phyloP scores from a whole-genome alignment of 2,329 filamentous ascomycete species.

The Neofusicoccum laricinum region DNA sequence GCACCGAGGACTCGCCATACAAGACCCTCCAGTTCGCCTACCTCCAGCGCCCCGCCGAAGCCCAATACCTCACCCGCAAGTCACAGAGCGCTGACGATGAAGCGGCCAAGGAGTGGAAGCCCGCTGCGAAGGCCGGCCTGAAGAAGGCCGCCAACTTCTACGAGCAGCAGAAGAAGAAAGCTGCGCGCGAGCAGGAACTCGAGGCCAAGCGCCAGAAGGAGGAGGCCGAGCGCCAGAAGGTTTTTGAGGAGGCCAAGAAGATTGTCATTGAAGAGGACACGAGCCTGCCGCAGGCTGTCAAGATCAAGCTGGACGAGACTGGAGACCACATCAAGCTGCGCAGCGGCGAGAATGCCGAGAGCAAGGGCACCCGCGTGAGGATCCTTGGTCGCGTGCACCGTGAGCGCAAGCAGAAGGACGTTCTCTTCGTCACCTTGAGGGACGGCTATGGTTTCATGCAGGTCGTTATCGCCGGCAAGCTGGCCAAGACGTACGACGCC shows the following conservation, averaged over 20 bases:
- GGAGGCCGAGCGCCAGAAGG: constrained; percentile 65
- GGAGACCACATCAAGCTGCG: constrained; percentile 56
- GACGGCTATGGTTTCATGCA: constrained; percentile 85
- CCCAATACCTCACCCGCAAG: constrained; percentile 67
- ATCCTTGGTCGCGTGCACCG: constrained; percentile 82
- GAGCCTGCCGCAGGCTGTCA: constrained; percentile 69
- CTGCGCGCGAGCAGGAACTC: constrained; percentile 70
- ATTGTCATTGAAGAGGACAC: constrained; percentile 67
- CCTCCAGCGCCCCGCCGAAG: constrained; percentile 63
- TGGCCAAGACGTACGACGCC: constrained; percentile 90
- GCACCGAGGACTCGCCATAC: constrained; percentile 72
- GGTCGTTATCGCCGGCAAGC: constrained; percentile 74
- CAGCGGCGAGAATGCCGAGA: constrained; percentile 47
- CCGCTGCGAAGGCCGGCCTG: constrained; percentile 75
- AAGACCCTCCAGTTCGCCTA: constrained; percentile 78
- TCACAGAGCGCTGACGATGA: constrained; percentile 55
- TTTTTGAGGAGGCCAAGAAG: constrained; percentile 81
- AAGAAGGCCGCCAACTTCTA: constrained; percentile 79
- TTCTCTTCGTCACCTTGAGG: constrained; percentile 80
- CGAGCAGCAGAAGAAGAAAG: constrained; percentile 79
- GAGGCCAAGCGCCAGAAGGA: constrained; percentile 71
- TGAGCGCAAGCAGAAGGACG: constrained; percentile 75
- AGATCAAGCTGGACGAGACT: constrained; percentile 73
- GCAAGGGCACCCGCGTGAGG: constrained; percentile 70
- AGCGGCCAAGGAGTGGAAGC: constrained; percentile 70